These are phyloP conservation scores for Athelia psychrophila DNA, from an alignment of 1,284 basidiomycete species.

Conservation along the genomic window DNA sequence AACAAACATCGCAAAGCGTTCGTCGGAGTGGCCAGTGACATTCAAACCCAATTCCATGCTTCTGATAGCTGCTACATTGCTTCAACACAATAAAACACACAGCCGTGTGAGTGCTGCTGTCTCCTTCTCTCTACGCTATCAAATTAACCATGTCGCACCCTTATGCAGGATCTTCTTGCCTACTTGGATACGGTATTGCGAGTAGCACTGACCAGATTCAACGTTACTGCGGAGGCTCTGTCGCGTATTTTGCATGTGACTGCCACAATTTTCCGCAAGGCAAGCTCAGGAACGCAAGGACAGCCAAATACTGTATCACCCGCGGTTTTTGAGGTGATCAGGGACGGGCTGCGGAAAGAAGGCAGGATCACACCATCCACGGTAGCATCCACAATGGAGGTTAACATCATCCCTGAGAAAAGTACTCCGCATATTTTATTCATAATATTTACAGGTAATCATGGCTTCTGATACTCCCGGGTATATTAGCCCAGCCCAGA, in stretches of 20 bases:
- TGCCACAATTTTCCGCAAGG: conserved; percentile 37
- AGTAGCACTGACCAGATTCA: conserved; percentile 46
- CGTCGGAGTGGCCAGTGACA: conserved; percentile 44
- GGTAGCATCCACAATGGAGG: conserved; percentile 50
- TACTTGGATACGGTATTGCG: conserved; percentile 58
- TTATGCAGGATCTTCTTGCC: conserved; percentile 50
- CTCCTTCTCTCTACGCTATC: conserved; percentile 3
- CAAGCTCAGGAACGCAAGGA: conserved; percentile 19
- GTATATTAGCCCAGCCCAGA: conserved; percentile 17
- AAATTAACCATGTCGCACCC: conserved; percentile 3
- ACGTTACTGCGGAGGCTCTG: conserved; percentile 44
- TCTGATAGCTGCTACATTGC: conserved; percentile 44
- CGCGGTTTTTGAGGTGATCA: conserved; percentile 53
- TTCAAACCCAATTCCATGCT: conserved; percentile 59
- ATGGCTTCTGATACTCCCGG: conserved; percentile 23
- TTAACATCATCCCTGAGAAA: conserved; percentile 17
- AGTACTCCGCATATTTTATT: neutral
- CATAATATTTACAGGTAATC: conserved; percentile 25
- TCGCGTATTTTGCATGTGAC: conserved; percentile 49
- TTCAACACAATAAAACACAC: conserved; percentile 59
- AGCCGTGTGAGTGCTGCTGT: conserved; percentile 47
- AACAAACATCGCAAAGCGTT: conserved; percentile 47
- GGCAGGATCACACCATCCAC: conserved; percentile 47
- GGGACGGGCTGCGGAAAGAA: conserved; percentile 53
- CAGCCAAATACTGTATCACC: conserved; percentile 38